Percentiles rank a stretch among this genome's conserved stretches.
Evolutionary conservation across 2,329 filamentous ascomycete genomes (phyloP).

Genomic region (Cladosporium sp.): DNA sequence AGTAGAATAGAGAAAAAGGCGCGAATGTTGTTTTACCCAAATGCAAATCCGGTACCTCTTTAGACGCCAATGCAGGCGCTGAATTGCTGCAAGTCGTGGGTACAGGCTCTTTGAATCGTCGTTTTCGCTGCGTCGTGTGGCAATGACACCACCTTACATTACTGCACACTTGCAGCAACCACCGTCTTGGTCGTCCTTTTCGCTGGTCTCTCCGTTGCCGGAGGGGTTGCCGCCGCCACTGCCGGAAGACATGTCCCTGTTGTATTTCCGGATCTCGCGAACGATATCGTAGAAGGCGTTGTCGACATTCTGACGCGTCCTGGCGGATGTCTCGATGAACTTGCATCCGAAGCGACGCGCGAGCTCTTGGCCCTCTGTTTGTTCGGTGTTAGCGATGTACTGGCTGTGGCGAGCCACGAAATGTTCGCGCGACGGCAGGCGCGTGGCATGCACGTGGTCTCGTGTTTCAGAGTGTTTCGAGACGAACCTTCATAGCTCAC

Average conservation of each 20-base stretch:
- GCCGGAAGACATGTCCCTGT: constrained; percentile 94
- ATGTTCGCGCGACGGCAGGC: constrained; percentile 14
- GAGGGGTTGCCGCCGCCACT: constrained; percentile 61
- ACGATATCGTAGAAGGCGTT: constrained; percentile 98
- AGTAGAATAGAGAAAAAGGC: constrained; percentile 9
- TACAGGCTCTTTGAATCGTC: background rate
- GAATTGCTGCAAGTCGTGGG: background rate
- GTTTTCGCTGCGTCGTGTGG: background rate
- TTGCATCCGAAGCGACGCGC: constrained; percentile 89
- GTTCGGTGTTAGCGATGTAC: constrained; percentile 17
- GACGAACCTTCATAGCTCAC: constrained; percentile 83
- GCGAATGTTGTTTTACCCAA: constrained; percentile 10
- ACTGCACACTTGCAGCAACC: constrained; percentile 88
- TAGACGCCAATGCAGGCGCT: background rate
- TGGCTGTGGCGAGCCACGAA: constrained; percentile 13
- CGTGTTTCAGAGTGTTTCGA: constrained; percentile 1
- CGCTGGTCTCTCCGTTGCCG: constrained; percentile 75
- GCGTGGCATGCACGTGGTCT: constrained; percentile 19
- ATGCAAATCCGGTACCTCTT: constrained; percentile 7
- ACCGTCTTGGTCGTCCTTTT: constrained; percentile 42
- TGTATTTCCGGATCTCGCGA: constrained; percentile 94
- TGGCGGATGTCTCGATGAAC: constrained; percentile 98
- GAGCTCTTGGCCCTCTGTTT: constrained; percentile 78
- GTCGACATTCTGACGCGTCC: constrained; percentile 96
- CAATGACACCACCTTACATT: constrained; percentile 56